Conservation (phyloP, 371 early-diverging fungal genomes). For the Mucor ambiguus region DNA sequence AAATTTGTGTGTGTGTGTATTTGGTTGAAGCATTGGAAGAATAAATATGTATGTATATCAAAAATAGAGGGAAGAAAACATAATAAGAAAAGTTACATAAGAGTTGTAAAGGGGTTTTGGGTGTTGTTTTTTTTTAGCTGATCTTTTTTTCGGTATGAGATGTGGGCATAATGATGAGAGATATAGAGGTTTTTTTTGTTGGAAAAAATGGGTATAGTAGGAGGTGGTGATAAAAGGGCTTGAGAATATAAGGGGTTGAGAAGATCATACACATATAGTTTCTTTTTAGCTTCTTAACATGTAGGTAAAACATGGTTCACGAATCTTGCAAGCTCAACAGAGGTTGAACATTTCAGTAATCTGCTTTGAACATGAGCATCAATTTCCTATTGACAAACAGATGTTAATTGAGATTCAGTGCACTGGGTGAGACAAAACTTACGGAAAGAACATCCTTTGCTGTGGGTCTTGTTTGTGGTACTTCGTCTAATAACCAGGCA, state of each 20-base stretch:
- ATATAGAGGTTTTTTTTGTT: background rate
- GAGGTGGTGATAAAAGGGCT: background rate
- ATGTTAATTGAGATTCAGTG: conserved; percentile 3
- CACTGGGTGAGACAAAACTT: conserved; percentile 4
- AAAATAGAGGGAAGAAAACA: background rate
- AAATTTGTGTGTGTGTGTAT: background rate
- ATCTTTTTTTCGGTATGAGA: background rate
- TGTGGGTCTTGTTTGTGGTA: conserved; percentile 39
- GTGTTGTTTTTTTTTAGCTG: background rate
- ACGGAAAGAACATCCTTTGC: conserved; percentile 48
- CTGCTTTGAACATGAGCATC: conserved; percentile 36
- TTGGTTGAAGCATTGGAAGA: background rate
- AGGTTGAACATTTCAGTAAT: conserved; percentile 29
- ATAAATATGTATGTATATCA: background rate
- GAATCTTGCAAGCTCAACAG: conserved; percentile 32
- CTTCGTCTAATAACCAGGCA: conserved; percentile 54
- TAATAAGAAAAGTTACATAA: background rate
- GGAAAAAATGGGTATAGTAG: conserved; percentile 1
- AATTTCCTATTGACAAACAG: conserved; percentile 25
- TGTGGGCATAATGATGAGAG: background rate
- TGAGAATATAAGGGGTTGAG: background rate
- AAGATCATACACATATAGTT: background rate
- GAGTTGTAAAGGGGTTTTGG: background rate
- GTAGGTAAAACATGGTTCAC: conserved; percentile 34
- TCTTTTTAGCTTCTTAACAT: conserved; percentile 10